phyloP scores from a whole-genome alignment of 305 asterid species.

The Fraxinus sp. region DNA sequence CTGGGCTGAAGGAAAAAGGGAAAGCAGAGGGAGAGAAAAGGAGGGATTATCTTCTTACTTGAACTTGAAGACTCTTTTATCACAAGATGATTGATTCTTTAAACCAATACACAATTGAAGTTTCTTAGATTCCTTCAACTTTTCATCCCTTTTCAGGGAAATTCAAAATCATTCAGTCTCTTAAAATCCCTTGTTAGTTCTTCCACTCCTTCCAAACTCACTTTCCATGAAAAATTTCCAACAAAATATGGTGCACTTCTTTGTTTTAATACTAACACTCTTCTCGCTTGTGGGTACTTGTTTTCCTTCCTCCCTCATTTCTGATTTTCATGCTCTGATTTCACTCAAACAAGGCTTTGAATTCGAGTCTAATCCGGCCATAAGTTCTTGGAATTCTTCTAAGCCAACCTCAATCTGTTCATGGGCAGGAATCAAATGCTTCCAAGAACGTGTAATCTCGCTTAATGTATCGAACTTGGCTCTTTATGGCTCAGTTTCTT shows the following conservation, averaged over 20 bases:
- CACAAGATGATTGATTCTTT: constrained; percentile 70
- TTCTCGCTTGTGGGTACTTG: neutral
- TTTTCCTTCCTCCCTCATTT: neutral
- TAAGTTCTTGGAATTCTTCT: constrained; percentile 60
- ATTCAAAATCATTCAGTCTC: constrained; percentile 33
- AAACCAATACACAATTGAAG: constrained; percentile 34
- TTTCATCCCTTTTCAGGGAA: constrained; percentile 46
- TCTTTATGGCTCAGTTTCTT: constrained; percentile 70
- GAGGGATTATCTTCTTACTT: constrained; percentile 67
- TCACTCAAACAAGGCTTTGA: constrained; percentile 59
- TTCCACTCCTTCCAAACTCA: constrained; percentile 47
- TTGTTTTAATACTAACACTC: neutral
- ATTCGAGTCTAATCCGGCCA: constrained; percentile 29
- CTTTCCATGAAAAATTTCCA: constrained; percentile 29
- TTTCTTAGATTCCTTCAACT: constrained; percentile 58
- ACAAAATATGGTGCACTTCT: neutral
- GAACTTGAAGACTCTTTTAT: constrained; percentile 61
- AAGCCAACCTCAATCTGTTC: constrained; percentile 61
- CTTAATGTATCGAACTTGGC: constrained; percentile 65
- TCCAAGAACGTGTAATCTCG: constrained; percentile 55
- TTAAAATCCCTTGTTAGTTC: constrained; percentile 42
- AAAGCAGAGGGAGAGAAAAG: constrained; percentile 30
- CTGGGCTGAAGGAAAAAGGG: constrained; percentile 34
- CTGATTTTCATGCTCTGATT: constrained; percentile 26
- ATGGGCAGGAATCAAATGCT: constrained; percentile 77